Evolutionary conservation across 1,284 basidiomycete species (phyloP).

Genomic region (Papiliotrema nemorosa): DNA sequence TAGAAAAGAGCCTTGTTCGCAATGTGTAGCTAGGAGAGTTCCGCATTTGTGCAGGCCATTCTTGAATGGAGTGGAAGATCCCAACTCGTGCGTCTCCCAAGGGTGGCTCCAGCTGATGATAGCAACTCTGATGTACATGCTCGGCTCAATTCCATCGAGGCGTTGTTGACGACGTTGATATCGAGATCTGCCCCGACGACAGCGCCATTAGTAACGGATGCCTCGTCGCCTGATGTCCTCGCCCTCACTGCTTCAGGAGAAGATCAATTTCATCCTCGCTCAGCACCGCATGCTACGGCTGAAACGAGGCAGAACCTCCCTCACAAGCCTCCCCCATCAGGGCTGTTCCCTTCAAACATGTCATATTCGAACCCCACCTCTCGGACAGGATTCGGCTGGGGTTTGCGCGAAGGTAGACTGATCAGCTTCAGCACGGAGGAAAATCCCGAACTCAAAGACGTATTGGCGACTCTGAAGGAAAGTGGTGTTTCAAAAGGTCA

Average conservation of each 20-base stretch:
- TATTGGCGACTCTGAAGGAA: slow-evolving; percentile 46
- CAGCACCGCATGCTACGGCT: slow-evolving; percentile 15
- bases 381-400: slow-evolving; percentile 42
- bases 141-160: slow-evolving; percentile 47
- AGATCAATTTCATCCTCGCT: slow-evolving; percentile 42
- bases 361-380: slow-evolving; percentile 32
- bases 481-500: slow-evolving; percentile 48
- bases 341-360: slow-evolving; percentile 40
- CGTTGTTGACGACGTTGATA: slow-evolving; percentile 43
- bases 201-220: slow-evolving; percentile 8
- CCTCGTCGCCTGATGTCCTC: slow-evolving; percentile 36
- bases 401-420: slow-evolving; percentile 42
- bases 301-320: slow-evolving; percentile 28
- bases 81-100: slow-evolving; percentile 29
- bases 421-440: slow-evolving; percentile 37
- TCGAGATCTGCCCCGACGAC: slow-evolving; percentile 19
- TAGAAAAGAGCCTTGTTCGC: slow-evolving; percentile 48
- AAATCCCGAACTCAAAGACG: slow-evolving; percentile 42
- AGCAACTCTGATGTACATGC: slow-evolving; percentile 48
- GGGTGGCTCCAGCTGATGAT: not conserved
- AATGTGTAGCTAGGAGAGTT: slow-evolving; percentile 49
- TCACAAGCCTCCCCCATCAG: slow-evolving; percentile 44
- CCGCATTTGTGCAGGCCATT: slow-evolving; percentile 51
- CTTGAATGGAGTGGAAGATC: slow-evolving; percentile 51
- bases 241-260: slow-evolving; percentile 35